phyloP scores from a whole-genome alignment of 495 filamentous ascomycete species.

The Hyaloscypha hepaticicola region DNA sequence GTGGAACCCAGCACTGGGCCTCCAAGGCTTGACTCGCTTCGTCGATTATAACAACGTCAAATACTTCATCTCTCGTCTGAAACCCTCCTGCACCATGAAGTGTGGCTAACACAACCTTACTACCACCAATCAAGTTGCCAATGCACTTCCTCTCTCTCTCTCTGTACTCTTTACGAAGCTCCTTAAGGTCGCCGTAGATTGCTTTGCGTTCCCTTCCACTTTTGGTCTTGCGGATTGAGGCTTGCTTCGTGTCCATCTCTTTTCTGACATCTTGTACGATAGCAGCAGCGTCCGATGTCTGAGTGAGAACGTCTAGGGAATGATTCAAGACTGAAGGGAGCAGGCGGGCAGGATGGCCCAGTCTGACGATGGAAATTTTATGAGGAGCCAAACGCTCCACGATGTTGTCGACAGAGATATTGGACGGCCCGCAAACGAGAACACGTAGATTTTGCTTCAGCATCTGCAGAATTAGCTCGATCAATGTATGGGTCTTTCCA shows the following conservation, averaged over 20 bases:
- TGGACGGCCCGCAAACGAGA: conserved; percentile 92
- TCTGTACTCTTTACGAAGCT: conserved; percentile 83
- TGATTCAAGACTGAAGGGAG: conserved; percentile 86
- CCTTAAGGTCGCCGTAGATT: conserved; percentile 83
- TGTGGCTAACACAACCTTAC: conserved; percentile 87
- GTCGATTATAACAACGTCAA: conserved; percentile 94
- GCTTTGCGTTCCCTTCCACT: conserved; percentile 75
- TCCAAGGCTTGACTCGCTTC: conserved; percentile 96
- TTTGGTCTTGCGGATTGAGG: conserved; percentile 81
- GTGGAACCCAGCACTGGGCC: conserved; percentile 96
- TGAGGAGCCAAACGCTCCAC: conserved; percentile 87
- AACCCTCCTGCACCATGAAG: conserved; percentile 89
- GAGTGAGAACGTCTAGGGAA: conserved; percentile 89
- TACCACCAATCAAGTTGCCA: conserved; percentile 65
- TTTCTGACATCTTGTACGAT: conserved; percentile 90
- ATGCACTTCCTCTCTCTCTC: conserved; percentile 83
- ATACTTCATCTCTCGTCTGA: conserved; percentile 75
- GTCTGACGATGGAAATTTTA: conserved; percentile 80
- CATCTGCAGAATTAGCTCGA: conserved; percentile 90
- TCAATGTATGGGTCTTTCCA: conserved; percentile 95
- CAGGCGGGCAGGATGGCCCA: conserved; percentile 90
- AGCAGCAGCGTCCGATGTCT: conserved; percentile 81
- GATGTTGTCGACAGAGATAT: conserved; percentile 98
- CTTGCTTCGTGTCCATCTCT: conserved; percentile 92
- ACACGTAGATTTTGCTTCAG: conserved; percentile 67